Percentiles rank a stretch among this genome's conserved stretches.
Evolutionary conservation across 768 basidiomycete genomes (phyloP).

Genomic region (Kwoniella bestiolae): DNA sequence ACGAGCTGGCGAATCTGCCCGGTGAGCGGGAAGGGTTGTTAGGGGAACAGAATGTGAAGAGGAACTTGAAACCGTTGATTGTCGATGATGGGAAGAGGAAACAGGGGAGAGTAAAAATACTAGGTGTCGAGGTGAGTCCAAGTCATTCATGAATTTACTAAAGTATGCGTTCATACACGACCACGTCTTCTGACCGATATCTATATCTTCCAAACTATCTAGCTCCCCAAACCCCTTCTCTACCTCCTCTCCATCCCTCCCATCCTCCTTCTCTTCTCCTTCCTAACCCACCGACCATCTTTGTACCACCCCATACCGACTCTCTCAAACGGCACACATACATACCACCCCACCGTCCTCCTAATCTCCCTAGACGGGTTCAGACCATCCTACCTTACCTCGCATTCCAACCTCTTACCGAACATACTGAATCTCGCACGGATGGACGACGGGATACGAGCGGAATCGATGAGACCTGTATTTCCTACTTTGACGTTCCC

Average conservation of each 20-base stretch:
- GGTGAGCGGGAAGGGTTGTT: slow-evolving; percentile 3
- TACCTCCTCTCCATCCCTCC: slow-evolving; percentile 26
- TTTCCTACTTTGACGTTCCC: slow-evolving; percentile 92
- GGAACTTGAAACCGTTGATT: neutral
- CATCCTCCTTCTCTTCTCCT: slow-evolving; percentile 14
- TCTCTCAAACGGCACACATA: slow-evolving; percentile 30
- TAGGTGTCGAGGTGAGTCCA: slow-evolving; percentile 14
- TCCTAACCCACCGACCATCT: neutral
- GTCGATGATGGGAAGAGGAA: neutral
- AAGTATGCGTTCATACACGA: too few relatives aligned
- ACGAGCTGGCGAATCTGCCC: neutral
- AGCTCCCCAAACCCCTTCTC: slow-evolving; percentile 27
- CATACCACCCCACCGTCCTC: slow-evolving; percentile 30
- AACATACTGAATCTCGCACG: slow-evolving; percentile 22
- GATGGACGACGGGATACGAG: slow-evolving; percentile 67
- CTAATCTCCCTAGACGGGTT: slow-evolving; percentile 39
- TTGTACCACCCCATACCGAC: neutral
- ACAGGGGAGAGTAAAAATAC: slow-evolving; percentile 4
- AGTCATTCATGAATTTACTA: too few relatives aligned
- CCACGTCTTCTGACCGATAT: too few relatives aligned
- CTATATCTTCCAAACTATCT: too few relatives aligned
- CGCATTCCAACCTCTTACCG: slow-evolving; percentile 24
- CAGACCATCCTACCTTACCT: slow-evolving; percentile 28
- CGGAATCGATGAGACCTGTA: slow-evolving; percentile 82
- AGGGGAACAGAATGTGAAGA: neutral